These are phyloP conservation scores for Thoreauomyces humboldtii DNA, from an alignment of 192 early-diverging fungal species.

Conservation along the genomic window DNA sequence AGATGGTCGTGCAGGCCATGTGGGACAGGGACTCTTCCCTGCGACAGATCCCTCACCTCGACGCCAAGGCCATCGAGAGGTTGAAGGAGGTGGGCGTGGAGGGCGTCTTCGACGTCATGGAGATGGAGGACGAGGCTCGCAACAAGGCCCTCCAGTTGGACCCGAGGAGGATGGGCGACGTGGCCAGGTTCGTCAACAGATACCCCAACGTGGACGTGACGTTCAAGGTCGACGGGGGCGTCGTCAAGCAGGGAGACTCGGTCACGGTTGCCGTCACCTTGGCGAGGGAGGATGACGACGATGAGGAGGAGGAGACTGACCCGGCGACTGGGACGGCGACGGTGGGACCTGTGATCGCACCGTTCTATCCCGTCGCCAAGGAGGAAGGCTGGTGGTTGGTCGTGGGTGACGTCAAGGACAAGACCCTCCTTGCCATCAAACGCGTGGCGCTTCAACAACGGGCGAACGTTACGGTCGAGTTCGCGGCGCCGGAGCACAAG, in stretches of 20 bases:
- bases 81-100: constrained; percentile 71
- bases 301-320: constrained; percentile 45
- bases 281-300: constrained; percentile 82
- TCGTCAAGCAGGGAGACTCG: constrained; percentile 59
- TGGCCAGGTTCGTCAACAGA: constrained; percentile 84
- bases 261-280: constrained; percentile 71
- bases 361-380: constrained; percentile 86
- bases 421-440: constrained; percentile 86
- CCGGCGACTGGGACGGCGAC: too few species aligned
- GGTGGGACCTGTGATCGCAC: constrained; percentile 84
- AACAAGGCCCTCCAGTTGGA: constrained; percentile 62
- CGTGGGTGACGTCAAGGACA: constrained; percentile 73
- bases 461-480: constrained; percentile 73
- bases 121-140: constrained; percentile 89
- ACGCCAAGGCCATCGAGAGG: constrained; percentile 63
- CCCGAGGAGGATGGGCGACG: constrained; percentile 65
- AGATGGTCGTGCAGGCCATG: constrained; percentile 96
- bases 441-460: constrained; percentile 65
- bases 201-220: constrained; percentile 90
- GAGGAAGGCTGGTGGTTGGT: constrained; percentile 99
- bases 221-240: constrained; percentile 60
- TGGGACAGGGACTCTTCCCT: constrained; percentile 93
- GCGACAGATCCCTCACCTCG: constrained; percentile 89
- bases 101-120: constrained; percentile 89
- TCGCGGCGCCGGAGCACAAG: constrained; percentile 68